Evolutionary conservation across 192 early-diverging fungal species (phyloP).

Genomic region (Neocallimastix lanati): DNA sequence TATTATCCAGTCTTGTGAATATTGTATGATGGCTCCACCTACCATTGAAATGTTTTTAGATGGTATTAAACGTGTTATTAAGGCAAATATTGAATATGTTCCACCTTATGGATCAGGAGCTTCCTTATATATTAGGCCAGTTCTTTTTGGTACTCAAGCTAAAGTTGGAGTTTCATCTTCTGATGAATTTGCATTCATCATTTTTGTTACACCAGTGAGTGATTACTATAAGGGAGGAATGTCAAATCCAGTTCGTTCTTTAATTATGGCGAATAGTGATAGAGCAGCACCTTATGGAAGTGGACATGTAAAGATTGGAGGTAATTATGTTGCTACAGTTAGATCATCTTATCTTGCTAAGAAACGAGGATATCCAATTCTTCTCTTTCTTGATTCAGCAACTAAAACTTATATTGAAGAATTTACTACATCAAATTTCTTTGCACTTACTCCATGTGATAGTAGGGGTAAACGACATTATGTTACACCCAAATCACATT

Average conservation of each 20-base stretch:
- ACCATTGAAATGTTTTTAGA: conserved; percentile 40
- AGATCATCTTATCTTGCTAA: conserved; percentile 35
- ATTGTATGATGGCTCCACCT: conserved; percentile 35
- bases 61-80: conserved; percentile 30
- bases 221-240: conserved; percentile 35
- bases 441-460: conserved; percentile 33
- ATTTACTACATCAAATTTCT: conserved; percentile 63
- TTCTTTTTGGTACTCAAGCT: conserved; percentile 48
- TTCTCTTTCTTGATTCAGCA: conserved; percentile 48
- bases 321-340: conserved; percentile 54
- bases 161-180: conserved; percentile 33
- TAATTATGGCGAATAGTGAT: conserved; percentile 47
- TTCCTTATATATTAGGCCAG: conserved; percentile 51
- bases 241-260: conserved; percentile 34
- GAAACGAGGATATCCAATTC: conserved; percentile 44
- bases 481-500: conserved; percentile 41
- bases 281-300: conserved; percentile 30
- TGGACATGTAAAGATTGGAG: conserved; percentile 41
- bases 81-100: conserved; percentile 47
- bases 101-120: conserved; percentile 51
- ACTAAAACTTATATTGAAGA: conserved; percentile 49
- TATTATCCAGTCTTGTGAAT: conserved; percentile 28
- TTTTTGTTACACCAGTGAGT: conserved; percentile 35
- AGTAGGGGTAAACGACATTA: conserved; percentile 27
- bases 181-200: not conserved